Conservation (phyloP, 1,139 yeast species). For the Pichia sp. region DNA sequence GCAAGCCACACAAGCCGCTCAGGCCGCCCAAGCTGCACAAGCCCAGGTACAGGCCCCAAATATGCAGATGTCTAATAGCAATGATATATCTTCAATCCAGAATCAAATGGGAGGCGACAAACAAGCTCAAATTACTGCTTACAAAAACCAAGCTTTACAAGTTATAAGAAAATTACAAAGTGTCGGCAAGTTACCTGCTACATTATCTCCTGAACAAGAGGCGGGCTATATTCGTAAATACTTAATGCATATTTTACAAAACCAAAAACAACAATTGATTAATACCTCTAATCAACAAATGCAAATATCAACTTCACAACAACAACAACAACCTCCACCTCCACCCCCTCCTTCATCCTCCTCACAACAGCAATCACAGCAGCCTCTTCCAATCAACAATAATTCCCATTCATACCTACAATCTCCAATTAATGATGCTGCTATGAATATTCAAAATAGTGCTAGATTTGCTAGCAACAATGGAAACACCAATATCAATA, state of each 20-base stretch:
- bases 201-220: slow-evolving; percentile 32
- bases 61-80: background rate
- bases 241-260: slow-evolving; percentile 23
- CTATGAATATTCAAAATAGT: too few species aligned
- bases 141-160: slow-evolving; percentile 32
- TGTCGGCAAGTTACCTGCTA: slow-evolving; percentile 29
- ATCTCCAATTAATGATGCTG: too few species aligned
- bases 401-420: too few species aligned
- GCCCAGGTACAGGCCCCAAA: slow-evolving; percentile 7
- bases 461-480: background rate
- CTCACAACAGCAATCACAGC: background rate
- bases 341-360: too few species aligned
- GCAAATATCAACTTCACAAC: background rate
- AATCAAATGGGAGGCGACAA: slow-evolving; percentile 11
- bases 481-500: background rate
- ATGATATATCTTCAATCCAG: background rate
- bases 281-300: background rate
- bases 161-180: slow-evolving; percentile 31
- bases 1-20: slow-evolving; percentile 10
- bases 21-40: slow-evolving; percentile 8
- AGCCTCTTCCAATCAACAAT: too few species aligned
- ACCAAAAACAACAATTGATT: slow-evolving; percentile 8
- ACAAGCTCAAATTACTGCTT: slow-evolving; percentile 27
- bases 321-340: slow-evolving; percentile 15
- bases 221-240: slow-evolving; percentile 35